Base-by-base conservation (phyloP, 192 early-diverging fungal species). In the Umbelopsis sp. region DNA sequence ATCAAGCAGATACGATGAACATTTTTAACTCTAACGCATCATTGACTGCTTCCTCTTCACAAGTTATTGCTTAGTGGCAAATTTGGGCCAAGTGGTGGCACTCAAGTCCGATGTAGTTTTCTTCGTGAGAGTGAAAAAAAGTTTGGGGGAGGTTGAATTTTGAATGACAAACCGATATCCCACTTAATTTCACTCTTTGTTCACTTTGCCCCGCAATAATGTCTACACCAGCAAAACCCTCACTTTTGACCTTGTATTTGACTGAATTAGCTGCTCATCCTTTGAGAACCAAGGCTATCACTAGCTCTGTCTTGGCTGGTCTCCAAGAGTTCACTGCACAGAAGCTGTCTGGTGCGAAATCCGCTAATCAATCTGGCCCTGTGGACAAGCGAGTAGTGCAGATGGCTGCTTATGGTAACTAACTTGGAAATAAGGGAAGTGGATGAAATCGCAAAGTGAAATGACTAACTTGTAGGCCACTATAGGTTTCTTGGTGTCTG, bases 291-390 rank as follows among this genome's bases (percentile, higher is more conserved):
- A 96, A 96, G 83, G 89, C 93, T 21, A 74, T 82, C 66, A 96
- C 93, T 12, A 80, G 91, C 7, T 91, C 89, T 22, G 78, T 86
- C 5, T 86, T 96, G 53, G 87, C 91, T 73, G 89, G 84, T 72
- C 76, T 92, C 21, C 94, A 96, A 71, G 94, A 96, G 71, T 79
- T 90, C 67, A 84, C 90, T 16, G 92, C 92, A 25, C 85, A 87
- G 49, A 83, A 85, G 64, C 74, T 88, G 50, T 85, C 88, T 12
- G 87, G 88, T n/a, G 81, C 84, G 77, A 84, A 85, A 72, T 77
- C 75, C 25, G 68, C 78, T 22, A 73, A 77, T 46, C 37, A 41
- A 6, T 70, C 79, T 67, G 78, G 78, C 45, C 69, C 74, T 2
- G 66, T 79, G 47, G 86, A 91, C 84, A 85, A 86, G 67, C 86